Base-by-base conservation (phyloP, 192 early-diverging fungal genomes). In the Rhizophagus sp. region DNA sequence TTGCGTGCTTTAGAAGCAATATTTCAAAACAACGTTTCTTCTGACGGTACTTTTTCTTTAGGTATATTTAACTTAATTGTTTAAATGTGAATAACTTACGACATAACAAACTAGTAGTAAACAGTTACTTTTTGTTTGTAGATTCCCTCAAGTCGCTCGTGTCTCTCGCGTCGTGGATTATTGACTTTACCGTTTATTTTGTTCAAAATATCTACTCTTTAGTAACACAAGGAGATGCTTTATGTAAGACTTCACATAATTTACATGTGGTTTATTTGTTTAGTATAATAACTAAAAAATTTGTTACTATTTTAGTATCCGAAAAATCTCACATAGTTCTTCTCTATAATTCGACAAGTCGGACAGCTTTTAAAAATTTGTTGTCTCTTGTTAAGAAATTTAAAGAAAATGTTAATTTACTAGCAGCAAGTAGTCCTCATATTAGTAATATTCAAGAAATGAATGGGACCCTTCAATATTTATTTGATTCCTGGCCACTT, bases 321-420 rank as follows among this genome's bases (percentile, higher is more conserved):
- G 13, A 76, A 62, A 76, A 76, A 36, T 76, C 74, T 39, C 74
- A 76, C 39, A 39, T 76, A 9, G 33, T 61, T 25, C 61, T 76
- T 15, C 34, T 76, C 0, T 76, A 62, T 36, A 44, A 76, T 24
- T n/a, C 15, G 7, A 50, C 22, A 76, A 76, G 57, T 34, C 74
- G 74, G 3, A 27, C 50, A 6, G 47, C 34, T 15, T 61, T 76
- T 19, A 76, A 76, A 12, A 33, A 39, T n/a, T 19, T 76, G 13
- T 22, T 76, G 17, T 24, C 24, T 41, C 22, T 36, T 13, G 33
- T 76, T 25, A 19, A 17, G 4, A 39, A 76, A 62, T 76, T 76
- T 41, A 62, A 61, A 15, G 22, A 76, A 3, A 25, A 76, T 15
- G 24, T 76, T 4, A 63, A 30, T 39, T 36, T n/a, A 39, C 17